phyloP scores from a whole-genome alignment of 768 basidiomycete genomes.

The Suillus fuscotomentosus region DNA sequence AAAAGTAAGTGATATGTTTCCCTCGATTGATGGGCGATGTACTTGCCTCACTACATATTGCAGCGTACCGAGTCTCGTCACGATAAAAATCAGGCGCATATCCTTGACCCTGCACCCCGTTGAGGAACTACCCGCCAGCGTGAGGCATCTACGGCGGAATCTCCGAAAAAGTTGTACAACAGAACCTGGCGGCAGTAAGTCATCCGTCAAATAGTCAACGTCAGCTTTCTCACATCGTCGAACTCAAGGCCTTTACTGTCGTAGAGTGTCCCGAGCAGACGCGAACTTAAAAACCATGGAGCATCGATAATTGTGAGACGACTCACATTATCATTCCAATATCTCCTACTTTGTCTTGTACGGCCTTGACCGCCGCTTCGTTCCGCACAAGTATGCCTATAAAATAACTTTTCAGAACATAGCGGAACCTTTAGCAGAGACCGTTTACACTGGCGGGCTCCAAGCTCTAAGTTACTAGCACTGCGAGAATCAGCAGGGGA shows the following conservation, averaged over 20 bases:
- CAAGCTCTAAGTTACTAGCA: slow-evolving; percentile 52
- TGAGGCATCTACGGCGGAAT: slow-evolving; percentile 47
- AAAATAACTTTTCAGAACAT: neutral
- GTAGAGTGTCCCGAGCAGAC: slow-evolving; percentile 25
- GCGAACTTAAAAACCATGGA: neutral
- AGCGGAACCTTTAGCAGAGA: neutral
- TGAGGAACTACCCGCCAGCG: slow-evolving; percentile 66
- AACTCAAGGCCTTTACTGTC: slow-evolving; percentile 31
- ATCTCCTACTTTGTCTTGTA: slow-evolving; percentile 52
- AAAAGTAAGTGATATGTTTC: neutral
- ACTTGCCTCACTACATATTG: slow-evolving; percentile 57
- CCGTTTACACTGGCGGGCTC: slow-evolving; percentile 58
- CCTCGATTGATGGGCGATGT: neutral
- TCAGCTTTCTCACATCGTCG: slow-evolving; percentile 14
- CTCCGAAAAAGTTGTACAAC: slow-evolving; percentile 72
- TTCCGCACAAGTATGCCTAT: slow-evolving; percentile 74
- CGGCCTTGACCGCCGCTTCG: slow-evolving; percentile 43
- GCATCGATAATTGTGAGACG: neutral
- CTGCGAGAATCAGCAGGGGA: slow-evolving; percentile 26
- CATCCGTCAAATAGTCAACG: neutral
- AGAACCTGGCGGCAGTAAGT: slow-evolving; percentile 48
- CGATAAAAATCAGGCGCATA: slow-evolving; percentile 43
- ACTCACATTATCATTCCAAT: slow-evolving; percentile 61
- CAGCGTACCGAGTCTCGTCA: slow-evolving; percentile 47
- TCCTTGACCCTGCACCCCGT: slow-evolving; percentile 30